phyloP scores from a whole-genome alignment of 768 basidiomycete genomes.

The Lepiota brunneoincarnata region DNA sequence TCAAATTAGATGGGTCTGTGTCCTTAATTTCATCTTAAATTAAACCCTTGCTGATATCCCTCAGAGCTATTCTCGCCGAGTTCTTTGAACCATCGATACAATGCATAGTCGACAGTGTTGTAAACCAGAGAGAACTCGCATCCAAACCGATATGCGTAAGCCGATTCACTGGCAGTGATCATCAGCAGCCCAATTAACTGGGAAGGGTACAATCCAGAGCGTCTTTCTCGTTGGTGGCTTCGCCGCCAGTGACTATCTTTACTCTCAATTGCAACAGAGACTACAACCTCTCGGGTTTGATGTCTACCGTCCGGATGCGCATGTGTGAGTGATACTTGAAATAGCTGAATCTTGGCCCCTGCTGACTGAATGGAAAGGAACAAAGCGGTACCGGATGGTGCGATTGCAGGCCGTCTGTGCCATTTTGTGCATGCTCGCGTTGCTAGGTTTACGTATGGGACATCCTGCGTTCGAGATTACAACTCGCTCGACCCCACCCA shows the following conservation, averaged over 20 bases:
- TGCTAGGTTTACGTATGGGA: slow-evolving; percentile 24
- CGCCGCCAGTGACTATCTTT: slow-evolving; percentile 22
- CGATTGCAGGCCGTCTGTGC: slow-evolving; percentile 25
- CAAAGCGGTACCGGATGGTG: slow-evolving; percentile 31
- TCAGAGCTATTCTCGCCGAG: slow-evolving; percentile 15
- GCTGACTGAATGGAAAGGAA: slow-evolving; percentile 17
- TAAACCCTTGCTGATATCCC: no score
- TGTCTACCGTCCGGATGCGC: slow-evolving; percentile 15
- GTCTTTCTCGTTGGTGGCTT: slow-evolving; percentile 25
- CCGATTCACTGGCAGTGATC: neutral
- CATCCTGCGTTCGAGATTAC: slow-evolving; percentile 17
- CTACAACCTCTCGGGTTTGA: slow-evolving; percentile 10
- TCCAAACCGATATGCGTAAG: slow-evolving; percentile 16
- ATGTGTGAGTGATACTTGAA: slow-evolving; percentile 10
- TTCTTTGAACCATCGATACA: slow-evolving; percentile 22
- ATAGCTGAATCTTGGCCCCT: no score
- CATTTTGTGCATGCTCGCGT: slow-evolving; percentile 24
- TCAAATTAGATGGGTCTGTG: slow-evolving; percentile 19
- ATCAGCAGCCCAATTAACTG: neutral
- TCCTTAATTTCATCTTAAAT: neutral
- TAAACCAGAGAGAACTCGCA: slow-evolving; percentile 12
- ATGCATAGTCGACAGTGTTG: slow-evolving; percentile 17
- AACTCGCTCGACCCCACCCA: slow-evolving; percentile 21
- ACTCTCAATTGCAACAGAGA: slow-evolving; percentile 13
- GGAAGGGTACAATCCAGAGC: slow-evolving; percentile 9